Base-by-base conservation (phyloP, 306 rosid genomes). In the Sechiopsis laciniata region DNA sequence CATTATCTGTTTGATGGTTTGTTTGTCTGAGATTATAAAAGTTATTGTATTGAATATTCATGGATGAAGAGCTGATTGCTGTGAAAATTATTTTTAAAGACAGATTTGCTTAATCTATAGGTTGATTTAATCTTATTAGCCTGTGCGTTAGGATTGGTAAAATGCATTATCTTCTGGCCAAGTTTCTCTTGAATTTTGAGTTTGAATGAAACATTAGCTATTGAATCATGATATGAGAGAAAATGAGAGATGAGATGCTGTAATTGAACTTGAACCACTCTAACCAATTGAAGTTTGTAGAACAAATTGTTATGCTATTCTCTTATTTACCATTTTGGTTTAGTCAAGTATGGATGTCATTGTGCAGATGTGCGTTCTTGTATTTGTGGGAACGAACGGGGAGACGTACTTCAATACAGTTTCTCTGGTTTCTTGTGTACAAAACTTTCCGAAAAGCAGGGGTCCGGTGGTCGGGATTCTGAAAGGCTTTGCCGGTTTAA, bases 351-450 rank as follows among this genome's bases (percentile, higher is more conserved):
- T 80, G 77, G 8, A 64, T 64, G 12, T 45, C 29, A 64, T 75
- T 61, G 21, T 84, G 89, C 96, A 93, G 98, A 84, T 94, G 90
- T 94, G 98, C 71, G 52, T 81, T 80, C 93, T 87, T 63, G 85
- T 94, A 74, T 94, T 90, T 62, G 80, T 94, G 60, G 98, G 97
- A 78, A 90, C 98, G 60, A 94, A 94, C 66, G 97, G 98, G 20
- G 97, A 90, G 84, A 90, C 97, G 68, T 94, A 88, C 92, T 94
- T 90, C 87, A 94, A 94, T 81, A 94, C 97, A 29, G 96, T 82
- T 82, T 78, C 97, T 73, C 83, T 94, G 8, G 97, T 94, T 56
- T 85, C 99, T 67, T 86, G 96, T 55, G 92, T 94, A 55, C 97
- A 94, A 85, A 94, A 91, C 80, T 94, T 94, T 76, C 99, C 99